Conservation (phyloP, 495 filamentous ascomycete species). For the Venustampulla echinocandica region DNA sequence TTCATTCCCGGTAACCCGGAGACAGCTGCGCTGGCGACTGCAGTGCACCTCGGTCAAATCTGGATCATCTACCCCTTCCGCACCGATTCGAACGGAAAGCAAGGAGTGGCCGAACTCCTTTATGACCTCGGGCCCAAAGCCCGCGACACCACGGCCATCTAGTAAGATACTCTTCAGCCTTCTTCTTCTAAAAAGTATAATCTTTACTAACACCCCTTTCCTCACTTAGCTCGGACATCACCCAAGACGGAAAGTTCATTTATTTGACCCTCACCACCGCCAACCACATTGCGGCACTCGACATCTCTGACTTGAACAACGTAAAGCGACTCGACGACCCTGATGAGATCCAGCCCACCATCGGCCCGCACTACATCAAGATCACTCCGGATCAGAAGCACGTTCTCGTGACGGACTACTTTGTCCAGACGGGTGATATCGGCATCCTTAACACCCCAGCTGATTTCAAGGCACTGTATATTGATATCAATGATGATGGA, state of each 20-base stretch:
- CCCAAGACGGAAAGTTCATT: slow-evolving; percentile 46
- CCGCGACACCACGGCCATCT: slow-evolving; percentile 50
- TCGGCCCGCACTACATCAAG: slow-evolving; percentile 57
- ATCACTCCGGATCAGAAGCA: slow-evolving; percentile 57
- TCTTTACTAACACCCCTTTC: background rate
- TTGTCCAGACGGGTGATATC: slow-evolving; percentile 54
- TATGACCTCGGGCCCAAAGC: slow-evolving; percentile 51
- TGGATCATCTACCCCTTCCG: slow-evolving; percentile 59
- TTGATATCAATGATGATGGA: slow-evolving; percentile 48
- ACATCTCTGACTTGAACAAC: slow-evolving; percentile 52
- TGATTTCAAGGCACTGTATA: slow-evolving; percentile 54
- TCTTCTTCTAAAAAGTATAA: too few species aligned
- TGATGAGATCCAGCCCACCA: slow-evolving; percentile 46
- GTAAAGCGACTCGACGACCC: slow-evolving; percentile 54
- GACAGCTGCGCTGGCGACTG: slow-evolving; percentile 50
- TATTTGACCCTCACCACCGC: slow-evolving; percentile 55
- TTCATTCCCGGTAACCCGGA: slow-evolving; percentile 55
- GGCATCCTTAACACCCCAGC: slow-evolving; percentile 53
- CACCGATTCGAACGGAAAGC: slow-evolving; percentile 42
- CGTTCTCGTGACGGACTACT: slow-evolving; percentile 55
- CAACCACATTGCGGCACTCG: slow-evolving; percentile 55
- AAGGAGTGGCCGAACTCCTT: slow-evolving; percentile 47
- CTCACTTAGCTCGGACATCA: slow-evolving; percentile 41
- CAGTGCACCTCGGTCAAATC: slow-evolving; percentile 52
- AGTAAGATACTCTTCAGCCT: slow-evolving; percentile 24